Base-by-base conservation (phyloP, 768 basidiomycete species). In the Boletus rex-veris region DNA sequence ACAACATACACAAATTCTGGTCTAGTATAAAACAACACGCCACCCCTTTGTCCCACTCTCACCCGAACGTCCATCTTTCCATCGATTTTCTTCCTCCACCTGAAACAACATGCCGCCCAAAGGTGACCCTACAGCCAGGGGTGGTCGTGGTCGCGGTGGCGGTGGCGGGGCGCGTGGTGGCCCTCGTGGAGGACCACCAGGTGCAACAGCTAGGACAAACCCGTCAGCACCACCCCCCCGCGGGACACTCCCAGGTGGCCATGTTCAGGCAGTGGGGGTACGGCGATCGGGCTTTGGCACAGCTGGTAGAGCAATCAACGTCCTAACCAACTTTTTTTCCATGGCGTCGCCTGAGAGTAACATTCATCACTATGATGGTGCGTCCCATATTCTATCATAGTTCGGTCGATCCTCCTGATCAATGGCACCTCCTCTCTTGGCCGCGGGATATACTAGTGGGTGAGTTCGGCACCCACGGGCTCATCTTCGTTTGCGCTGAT, bases 321-420 rank as follows among this genome's bases (percentile, higher is more conserved):
- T 82, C 7, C 58, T 52, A 7, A 75, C 80, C 31, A 92, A 92
- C 66, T 85, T 85, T 48, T 92, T 89, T 59, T 65, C 64, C 39
- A 80, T 81, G 4, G 74, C 77, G 0, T 81, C 87, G 15, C 84
- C 89, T 0, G 78, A 84, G 21, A 70, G 67, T 7, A 77, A 80
- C 30, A 90, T 90, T 39, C 77, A 85, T 55, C 90, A 92, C 61
- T 91, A 92, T 61, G 89, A 92, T 66, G 84, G 90, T 86, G 64
- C 57, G 84, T 82, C 41, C 63, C 54, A 78, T 69, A 2, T 50
- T 53, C 48, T 45, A 43, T 43, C 38, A 7, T 18, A 14, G 2
- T 33, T 38, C 3, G 11, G 50, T 39, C 8, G 44, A 61, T 61
- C 49, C 35, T 58, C 54, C 67, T 72, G 48, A 70, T 67, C 59